Evolutionary conservation across 1,139 yeast genomes (phyloP), one percentile per base, ranked within the genome.

Genomic region (Saccharomyces hybrid): DNA sequence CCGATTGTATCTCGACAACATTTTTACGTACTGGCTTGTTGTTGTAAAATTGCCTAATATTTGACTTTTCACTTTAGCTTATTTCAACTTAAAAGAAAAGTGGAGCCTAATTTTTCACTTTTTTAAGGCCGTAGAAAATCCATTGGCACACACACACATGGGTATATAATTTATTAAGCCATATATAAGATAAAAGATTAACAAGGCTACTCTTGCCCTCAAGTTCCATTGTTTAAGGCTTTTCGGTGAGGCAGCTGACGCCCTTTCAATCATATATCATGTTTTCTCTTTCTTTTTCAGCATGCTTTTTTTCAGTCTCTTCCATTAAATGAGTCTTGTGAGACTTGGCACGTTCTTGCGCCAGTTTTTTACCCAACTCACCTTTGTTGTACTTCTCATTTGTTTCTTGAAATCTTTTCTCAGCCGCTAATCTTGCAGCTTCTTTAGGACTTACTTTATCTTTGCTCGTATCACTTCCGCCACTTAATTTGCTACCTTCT

Each of bases 351-450:
- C 68, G 59, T 53, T 68, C 68, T 52, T 61, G 56, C 1, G 65
- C 70, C 25, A 68, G 54, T 55, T 63, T 66, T 55, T 60, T 62
- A 8, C 70, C 69, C 30, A 68, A 48, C 20, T 59, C 62, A 32
- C 70, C 69, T 42, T 61, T 62, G 2, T 63, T 58, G n/a, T 59
- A 54, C 49, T 62, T 58, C 46, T 64, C 64, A 26, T 58, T 57
- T 2, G 58, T 50, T 26, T 66, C 64, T 46, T 63, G 59, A 8
- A 58, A 50, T 51, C 72, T 56, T 53, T 62, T 63, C 47, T 68
- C 70, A 3, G 72, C 71, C 3, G 72, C 72, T 20, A 61, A 41
- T 48, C 67, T 59, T 4, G 72, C 71, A 7, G 71, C 72, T 46
- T 66, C 70, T 23, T 56, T 53, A 2, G 71, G 68, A 7, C 69